Conservation (phyloP, 2,329 filamentous ascomycete species). For the Clonostachys sp. region DNA sequence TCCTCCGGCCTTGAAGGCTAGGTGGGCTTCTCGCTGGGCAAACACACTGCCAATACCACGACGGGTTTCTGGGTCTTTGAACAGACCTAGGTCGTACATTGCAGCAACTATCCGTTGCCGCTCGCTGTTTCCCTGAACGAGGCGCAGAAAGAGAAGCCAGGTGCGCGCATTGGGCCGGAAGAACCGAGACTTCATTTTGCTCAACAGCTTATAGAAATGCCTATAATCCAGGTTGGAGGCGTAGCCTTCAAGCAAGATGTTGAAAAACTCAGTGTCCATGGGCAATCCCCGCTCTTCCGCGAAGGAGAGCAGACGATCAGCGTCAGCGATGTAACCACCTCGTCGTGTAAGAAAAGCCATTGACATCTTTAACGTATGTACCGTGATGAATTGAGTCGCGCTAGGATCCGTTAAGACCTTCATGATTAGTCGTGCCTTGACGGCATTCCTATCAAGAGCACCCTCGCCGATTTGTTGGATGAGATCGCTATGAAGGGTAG, state of each 20-base stretch:
- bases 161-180: constrained; percentile 36
- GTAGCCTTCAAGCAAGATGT: constrained; percentile 37
- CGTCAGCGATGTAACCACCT: constrained; percentile 25
- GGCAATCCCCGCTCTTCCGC: constrained; percentile 28
- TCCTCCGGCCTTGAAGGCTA: constrained; percentile 26
- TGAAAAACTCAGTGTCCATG: constrained; percentile 41
- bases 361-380: constrained; percentile 17
- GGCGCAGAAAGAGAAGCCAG: constrained; percentile 42
- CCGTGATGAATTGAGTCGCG: not conserved
- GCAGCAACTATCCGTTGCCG: constrained; percentile 36
- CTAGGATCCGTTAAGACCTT: constrained; percentile 29
- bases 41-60: constrained; percentile 33
- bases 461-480: constrained; percentile 18
- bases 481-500: constrained; percentile 21
- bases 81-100: constrained; percentile 39
- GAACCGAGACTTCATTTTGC: constrained; percentile 31
- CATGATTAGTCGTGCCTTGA: constrained; percentile 25
- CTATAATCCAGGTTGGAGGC: constrained; percentile 29
- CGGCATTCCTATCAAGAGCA: constrained; percentile 27
- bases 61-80: constrained; percentile 27
- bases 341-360: constrained; percentile 31
- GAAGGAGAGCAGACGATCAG: constrained; percentile 27
- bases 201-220: constrained; percentile 33
- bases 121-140: constrained; percentile 56
- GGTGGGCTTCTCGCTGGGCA: constrained; percentile 35